Evolutionary conservation across 805 yeast genomes (phyloP), one percentile per base, ranked within the genome.

Genomic region (Candida gorgasii): DNA sequence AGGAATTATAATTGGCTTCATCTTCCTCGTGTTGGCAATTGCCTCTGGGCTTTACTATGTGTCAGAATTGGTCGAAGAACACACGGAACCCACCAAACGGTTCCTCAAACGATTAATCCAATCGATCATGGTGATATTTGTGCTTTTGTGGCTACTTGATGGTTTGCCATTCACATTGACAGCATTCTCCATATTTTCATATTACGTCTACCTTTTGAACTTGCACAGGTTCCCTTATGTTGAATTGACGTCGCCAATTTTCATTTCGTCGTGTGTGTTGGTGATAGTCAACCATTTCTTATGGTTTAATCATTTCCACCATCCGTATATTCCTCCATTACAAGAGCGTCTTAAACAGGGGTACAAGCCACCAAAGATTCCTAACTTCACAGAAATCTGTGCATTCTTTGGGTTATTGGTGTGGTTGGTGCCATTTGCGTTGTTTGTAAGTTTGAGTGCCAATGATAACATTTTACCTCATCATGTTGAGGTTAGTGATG

Each of bases 1-100:
- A 9, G 76, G 76, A 6, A 50, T 61, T 2, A 58, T 62, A 12
- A 52, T 65, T 8, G 75, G 75, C 7, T 67, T 70, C 41, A 40
- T 69, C n/a, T 67, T 69, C 42, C 58, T 70, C 6, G 69, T 69
- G 20, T 51, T 65, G 19, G 60, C 88, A 15, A 82, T 86, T 46
- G 97, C 98, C 0, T 86, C 96, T 2, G 98, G 96, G 0, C 69
- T 93, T 24, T 93, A 89, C 69, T 90, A 89, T 55, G 72, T 92
- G 28, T 86, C 96, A 7, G 99, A 93, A 59, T 66, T 89, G 23
- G 95, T 93, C 12, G 99, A 93, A 59, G 97, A 90, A 56, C 92
- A 93, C 61, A 78, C 95, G 0, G 93, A 86, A 49, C 80, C 89
- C 37, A 87, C 98, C 8, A 84, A 79, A 53, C 66, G 88, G 44